Evolutionary conservation across 2,329 filamentous ascomycete genomes (phyloP), one percentile per base, ranked within the genome.

Genomic region (Trichoderma afroharzianum): DNA sequence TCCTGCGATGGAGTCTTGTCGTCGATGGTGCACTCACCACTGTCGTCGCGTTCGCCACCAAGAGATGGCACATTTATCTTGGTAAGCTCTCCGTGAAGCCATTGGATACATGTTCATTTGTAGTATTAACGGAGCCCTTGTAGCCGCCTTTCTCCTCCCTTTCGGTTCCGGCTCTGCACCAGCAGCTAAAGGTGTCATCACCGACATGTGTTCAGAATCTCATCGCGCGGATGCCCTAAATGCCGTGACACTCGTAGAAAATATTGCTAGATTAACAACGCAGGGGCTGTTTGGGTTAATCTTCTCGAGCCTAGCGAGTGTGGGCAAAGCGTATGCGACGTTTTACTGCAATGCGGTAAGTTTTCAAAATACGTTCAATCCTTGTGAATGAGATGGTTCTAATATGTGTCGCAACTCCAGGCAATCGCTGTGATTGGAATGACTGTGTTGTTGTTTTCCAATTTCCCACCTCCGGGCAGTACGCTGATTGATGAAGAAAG

Each of bases 121-220:
- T 4, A 6, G 18, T 53, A 18, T 12, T 63, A 32, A 66, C 33
- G 21, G 9, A 24, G 6, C 21, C 15, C 33, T n/a, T n/a, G 0
- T 71, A 85, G 87, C 91, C 1, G 90, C 90, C 0, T 85, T 88
- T 30, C 77, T 93, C 1, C 83, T 93, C 0, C 91, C 91, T 0
- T 88, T 93, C 33, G 90, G 89, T 0, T 91, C 91, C 0, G 91
- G 91, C 0, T 91, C 91, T 0, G 91, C 90, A 0, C 87, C 90
- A 0, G 90, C 91, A 0, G 90, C 90, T 1, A 93, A 93, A 74
- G 91, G 91, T 0, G 89, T 91, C n/a, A 92, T 93, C 72, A 86
- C 92, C 0, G 88, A 91, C 71, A 91, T 93, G 90, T 90, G 90
- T 58, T 82, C 89, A 0, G 83, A 88, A 1, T 84, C 84, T 0